Percentiles rank a stretch among this genome's conserved stretches.
These are phyloP conservation scores for Mycosarcoma maydis DNA, from an alignment of 1,284 basidiomycete genomes.

Conservation along the genomic window DNA sequence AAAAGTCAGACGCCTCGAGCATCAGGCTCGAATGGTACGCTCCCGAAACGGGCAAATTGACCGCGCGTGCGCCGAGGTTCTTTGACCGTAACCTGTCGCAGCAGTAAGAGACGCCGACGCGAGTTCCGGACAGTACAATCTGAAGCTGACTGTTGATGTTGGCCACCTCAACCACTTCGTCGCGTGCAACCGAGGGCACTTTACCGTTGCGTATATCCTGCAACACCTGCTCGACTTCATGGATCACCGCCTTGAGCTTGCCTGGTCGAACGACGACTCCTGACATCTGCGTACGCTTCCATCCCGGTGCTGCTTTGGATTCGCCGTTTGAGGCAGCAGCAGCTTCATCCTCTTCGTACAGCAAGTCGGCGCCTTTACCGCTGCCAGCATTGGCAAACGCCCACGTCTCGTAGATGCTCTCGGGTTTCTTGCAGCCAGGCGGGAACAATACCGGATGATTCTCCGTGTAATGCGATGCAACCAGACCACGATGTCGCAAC, in stretches of 20 bases:
- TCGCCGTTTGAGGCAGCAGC: constrained; percentile 5
- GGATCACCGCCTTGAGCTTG: constrained; percentile 50
- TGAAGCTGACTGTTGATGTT: constrained; percentile 65
- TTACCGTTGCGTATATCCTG: constrained; percentile 53
- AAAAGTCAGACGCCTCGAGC: constrained; percentile 47
- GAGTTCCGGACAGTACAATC: constrained; percentile 61
- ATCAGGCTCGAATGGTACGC: constrained; percentile 64
- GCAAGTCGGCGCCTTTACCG: constrained; percentile 56
- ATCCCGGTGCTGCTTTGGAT: constrained; percentile 20
- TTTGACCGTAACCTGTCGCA: constrained; percentile 58
- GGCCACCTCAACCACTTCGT: constrained; percentile 65
- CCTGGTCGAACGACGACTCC: constrained; percentile 62
- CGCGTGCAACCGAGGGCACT: constrained; percentile 49
- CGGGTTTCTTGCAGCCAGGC: constrained; percentile 55
- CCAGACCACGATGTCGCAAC: constrained; percentile 59
- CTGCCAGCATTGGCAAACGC: constrained; percentile 64
- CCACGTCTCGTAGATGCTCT: constrained; percentile 65
- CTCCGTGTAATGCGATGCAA: constrained; percentile 47
- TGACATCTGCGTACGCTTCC: constrained; percentile 63
- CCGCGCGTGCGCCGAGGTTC: constrained; percentile 61
- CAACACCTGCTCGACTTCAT: constrained; percentile 47
- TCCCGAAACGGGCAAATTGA: constrained; percentile 64
- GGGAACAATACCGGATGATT: constrained; percentile 61
- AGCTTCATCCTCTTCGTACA: constrained; percentile 30
- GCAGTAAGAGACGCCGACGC: constrained; percentile 61